Evolutionary conservation across 257 asterid genomes (phyloP).

Genomic region (Hygrophila difformis): DNA sequence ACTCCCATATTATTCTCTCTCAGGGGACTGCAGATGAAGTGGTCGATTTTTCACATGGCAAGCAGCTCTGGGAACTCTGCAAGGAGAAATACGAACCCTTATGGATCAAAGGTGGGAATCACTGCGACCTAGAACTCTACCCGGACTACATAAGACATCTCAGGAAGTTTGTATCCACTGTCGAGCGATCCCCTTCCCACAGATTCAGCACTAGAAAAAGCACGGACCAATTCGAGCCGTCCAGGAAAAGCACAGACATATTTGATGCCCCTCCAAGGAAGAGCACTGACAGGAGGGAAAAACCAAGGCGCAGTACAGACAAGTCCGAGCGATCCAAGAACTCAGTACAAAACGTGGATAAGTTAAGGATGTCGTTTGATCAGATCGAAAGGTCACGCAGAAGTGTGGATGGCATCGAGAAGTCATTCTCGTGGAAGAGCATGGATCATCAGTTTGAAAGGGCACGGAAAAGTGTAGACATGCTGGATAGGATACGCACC

Average conservation of each 20-base stretch:
- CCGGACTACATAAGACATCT: conserved; percentile 78
- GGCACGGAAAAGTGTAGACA: conserved; percentile 75
- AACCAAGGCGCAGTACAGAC: conserved; percentile 71
- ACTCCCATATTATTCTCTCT: no score
- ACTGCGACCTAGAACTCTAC: conserved; percentile 75
- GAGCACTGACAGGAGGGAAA: conserved; percentile 83
- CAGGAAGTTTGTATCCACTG: conserved; percentile 64
- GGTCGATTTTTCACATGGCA: conserved; percentile 81
- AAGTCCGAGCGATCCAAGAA: conserved; percentile 54
- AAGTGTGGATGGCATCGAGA: conserved; percentile 72
- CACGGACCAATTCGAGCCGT: conserved; percentile 58
- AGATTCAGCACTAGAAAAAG: conserved; percentile 59
- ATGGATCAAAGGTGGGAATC: conserved; percentile 87
- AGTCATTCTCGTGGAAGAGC: conserved; percentile 64
- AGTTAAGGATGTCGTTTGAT: conserved; percentile 52
- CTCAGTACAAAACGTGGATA: conserved; percentile 37
- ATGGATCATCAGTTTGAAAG: conserved; percentile 62
- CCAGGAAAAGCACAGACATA: conserved; percentile 63
- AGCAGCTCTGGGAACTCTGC: conserved; percentile 85
- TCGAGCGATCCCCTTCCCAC: conserved; percentile 65
- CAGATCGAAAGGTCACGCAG: conserved; percentile 83
- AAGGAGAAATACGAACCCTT: conserved; percentile 79
- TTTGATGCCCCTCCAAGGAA: conserved; percentile 67
- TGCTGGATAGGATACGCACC: conserved; percentile 51
- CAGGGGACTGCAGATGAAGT: conserved; percentile 96